Percentiles rank a stretch among this genome's conserved stretches.
phyloP scores from a whole-genome alignment of 2,329 filamentous ascomycete genomes.

The Paraphaeosphaeria sporulosa region DNA sequence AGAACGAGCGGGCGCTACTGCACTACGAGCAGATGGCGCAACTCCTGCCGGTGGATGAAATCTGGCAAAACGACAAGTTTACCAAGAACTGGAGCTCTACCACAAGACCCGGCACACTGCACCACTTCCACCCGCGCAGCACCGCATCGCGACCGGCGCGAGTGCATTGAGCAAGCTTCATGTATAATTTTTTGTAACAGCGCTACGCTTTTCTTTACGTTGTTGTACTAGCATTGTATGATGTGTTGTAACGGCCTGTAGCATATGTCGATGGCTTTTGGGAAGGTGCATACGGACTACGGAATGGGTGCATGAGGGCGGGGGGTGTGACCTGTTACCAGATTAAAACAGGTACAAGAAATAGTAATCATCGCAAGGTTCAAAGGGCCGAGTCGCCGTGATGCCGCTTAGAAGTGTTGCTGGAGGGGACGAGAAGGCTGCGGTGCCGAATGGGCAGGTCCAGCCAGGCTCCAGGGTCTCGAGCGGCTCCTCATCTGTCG shows the following conservation, averaged over 20 bases:
- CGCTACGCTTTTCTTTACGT: not conserved
- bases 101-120: constrained; percentile 13
- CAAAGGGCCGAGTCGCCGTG: not conserved
- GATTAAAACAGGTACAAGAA: constrained; percentile 23
- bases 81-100: constrained; percentile 25
- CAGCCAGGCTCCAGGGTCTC: constrained; percentile 31
- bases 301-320: constrained; percentile 20
- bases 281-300: constrained; percentile 4
- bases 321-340: constrained; percentile 32
- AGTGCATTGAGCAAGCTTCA: not conserved
- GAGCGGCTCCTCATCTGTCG: not conserved
- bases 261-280: not conserved
- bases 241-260: constrained; percentile 11
- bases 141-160: constrained; percentile 10
- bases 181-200: no score
- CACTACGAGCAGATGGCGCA: constrained; percentile 40
- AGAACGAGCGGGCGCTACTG: constrained; percentile 20
- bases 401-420: not conserved
- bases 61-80: constrained; percentile 28
- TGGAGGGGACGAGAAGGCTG: constrained; percentile 5
- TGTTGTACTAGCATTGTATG: constrained; percentile 1
- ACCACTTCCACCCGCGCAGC: constrained; percentile 17
- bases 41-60: constrained; percentile 34
- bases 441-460: constrained; percentile 31
- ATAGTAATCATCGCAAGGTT: constrained; percentile 2